These are phyloP conservation scores for Pleurotus cornucopiae DNA, from an alignment of 768 basidiomycete species.

Conservation along the genomic window DNA sequence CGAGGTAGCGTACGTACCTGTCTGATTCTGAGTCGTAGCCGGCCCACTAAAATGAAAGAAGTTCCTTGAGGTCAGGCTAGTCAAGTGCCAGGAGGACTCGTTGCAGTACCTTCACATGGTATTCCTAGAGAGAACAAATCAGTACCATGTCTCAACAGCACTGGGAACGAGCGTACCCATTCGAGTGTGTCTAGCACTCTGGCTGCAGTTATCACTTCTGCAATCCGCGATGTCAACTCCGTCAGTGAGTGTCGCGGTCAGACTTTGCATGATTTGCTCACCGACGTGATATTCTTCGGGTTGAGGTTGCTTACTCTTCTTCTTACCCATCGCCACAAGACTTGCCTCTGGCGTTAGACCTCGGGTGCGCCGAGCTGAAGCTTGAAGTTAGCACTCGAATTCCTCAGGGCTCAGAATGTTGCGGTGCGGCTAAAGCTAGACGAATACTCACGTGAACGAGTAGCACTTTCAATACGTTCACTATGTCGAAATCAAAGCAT, in stretches of 20 bases:
- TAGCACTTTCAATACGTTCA: slow-evolving; percentile 19
- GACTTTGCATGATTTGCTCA: slow-evolving; percentile 18
- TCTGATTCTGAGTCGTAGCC: slow-evolving; percentile 54
- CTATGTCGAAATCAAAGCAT: slow-evolving; percentile 62
- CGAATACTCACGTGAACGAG: background rate
- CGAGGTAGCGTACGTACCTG: slow-evolving; percentile 33
- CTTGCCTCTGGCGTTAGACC: too few species aligned
- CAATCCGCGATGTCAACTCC: background rate
- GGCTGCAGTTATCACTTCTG: slow-evolving; percentile 62
- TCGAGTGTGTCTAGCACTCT: slow-evolving; percentile 42
- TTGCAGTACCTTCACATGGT: slow-evolving; percentile 56
- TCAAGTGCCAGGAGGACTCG: background rate
- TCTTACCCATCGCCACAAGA: slow-evolving; percentile 5
- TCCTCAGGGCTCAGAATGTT: background rate
- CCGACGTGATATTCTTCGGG: slow-evolving; percentile 44
- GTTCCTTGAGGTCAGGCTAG: background rate
- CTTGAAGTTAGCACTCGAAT: background rate
- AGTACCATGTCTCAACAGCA: background rate
- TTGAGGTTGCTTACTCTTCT: slow-evolving; percentile 13
- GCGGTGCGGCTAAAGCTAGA: background rate
- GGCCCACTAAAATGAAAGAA: slow-evolving; percentile 49
- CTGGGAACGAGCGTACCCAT: slow-evolving; percentile 42
- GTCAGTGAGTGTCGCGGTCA: slow-evolving; percentile 1
- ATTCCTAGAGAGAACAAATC: slow-evolving; percentile 40
- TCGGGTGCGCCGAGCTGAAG: slow-evolving; percentile 3